Evolutionary conservation across 164 flowering plant genomes (phyloP).

Genomic region (Paratinospora sagittata): DNA sequence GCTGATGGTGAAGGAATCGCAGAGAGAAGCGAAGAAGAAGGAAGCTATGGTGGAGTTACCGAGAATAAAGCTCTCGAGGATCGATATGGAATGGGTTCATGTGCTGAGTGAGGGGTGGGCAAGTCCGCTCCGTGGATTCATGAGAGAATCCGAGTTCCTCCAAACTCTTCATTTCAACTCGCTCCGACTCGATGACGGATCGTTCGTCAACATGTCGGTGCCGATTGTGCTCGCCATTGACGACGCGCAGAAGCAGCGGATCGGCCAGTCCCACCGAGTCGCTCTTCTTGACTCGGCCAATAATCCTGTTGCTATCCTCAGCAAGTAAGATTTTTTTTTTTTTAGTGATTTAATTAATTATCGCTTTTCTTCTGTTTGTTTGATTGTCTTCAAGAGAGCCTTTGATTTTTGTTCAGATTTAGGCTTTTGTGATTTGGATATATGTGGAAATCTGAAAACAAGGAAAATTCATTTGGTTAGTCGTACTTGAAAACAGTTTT

Average conservation of each 20-base stretch:
- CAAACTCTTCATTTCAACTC: constrained; percentile 98
- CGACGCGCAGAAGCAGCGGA: constrained; percentile 53
- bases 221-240: constrained; percentile 90
- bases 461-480: too few species aligned
- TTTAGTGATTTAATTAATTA: too few species aligned
- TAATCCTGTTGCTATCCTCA: constrained; percentile 61
- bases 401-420: too few species aligned
- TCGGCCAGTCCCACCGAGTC: constrained; percentile 54
- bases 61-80: constrained; percentile 47
- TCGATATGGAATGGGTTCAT: constrained; percentile 92
- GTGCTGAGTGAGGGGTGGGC: constrained; percentile 54
- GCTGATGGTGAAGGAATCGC: constrained; percentile 47
- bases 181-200: constrained; percentile 70
- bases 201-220: constrained; percentile 91
- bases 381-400: too few species aligned
- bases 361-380: background rate
- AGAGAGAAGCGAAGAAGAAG: constrained; percentile 32
- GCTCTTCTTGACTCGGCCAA: constrained; percentile 59
- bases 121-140: constrained; percentile 55
- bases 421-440: too few species aligned
- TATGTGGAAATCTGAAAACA: too few species aligned
- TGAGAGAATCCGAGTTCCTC: constrained; percentile 98
- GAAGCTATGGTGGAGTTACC: constrained; percentile 58
- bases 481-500: too few species aligned
- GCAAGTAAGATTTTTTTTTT: constrained; percentile 42